Evolutionary conservation across 1,284 basidiomycete species (phyloP), one percentile per base, ranked within the genome.

Genomic region (Trichosporon asahii): DNA sequence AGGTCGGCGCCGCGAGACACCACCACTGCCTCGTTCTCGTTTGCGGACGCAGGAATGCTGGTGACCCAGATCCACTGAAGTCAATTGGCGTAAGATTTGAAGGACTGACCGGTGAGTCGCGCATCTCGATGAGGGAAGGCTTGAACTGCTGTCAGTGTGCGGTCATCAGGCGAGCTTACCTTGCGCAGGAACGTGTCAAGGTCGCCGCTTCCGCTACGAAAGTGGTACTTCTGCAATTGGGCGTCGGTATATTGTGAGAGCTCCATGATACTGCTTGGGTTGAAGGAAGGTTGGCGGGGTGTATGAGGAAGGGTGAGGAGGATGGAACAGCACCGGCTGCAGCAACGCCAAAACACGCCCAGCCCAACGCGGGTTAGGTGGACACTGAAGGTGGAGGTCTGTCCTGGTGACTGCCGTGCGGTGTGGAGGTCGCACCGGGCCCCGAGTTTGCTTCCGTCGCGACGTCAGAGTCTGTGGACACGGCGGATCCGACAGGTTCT

Each of bases 121-220:
- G 66, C 33, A 68, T 35, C 2, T 71, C 70, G 23, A 79, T 57
- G 60, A 76, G 65, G 18, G 74, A 73, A 3, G 77, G 76, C 27
- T 70, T 70, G 60, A 46, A 69, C 77, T 79, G 66, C 3, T 1
- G 63, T 65, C 49, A 67, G 70, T 31, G 2, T 44, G 31, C 7
- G 8, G 3, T 0, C n/a, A 7, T 12, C 1, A 8, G 18, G 12
- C 6, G 7, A 63, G n/a, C 60, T 25, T 27, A 76, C 78, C 73
- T 76, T 77, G 29, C 74, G 72, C 14, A 78, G 49, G 46, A 68
- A 78, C 9, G 77, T 74, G 12, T 76, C 72, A n/a, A 79, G 68
- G 12, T 64, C 49, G 15, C 69, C 12, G 3, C 15, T 27, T 40
- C 66, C 3, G 72, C 68, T 0, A 72, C 70, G 76, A 75, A 77